Evolutionary conservation across 371 early-diverging fungal genomes (phyloP), one percentile per base, ranked within the genome.

Genomic region (Mortierella sp.): DNA sequence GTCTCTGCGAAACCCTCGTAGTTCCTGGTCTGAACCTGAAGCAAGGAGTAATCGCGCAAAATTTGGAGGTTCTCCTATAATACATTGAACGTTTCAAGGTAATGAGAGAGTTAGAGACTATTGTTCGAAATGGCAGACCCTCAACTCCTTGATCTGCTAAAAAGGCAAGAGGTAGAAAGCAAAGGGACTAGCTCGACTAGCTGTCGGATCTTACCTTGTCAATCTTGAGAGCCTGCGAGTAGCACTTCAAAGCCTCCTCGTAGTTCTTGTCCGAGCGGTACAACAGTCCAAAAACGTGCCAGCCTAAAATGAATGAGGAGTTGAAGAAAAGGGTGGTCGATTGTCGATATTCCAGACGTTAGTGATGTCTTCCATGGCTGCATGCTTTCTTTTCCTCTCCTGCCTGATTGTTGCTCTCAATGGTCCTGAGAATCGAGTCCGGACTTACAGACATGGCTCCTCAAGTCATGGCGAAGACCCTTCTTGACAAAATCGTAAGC

Each of bases 251-350:
- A 3, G 98, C 98, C 88, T 98, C 98, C 70, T 93, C 96, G 84
- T 97, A 98, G 87, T 98, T 97, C 87, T 95, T 95, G 87, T 98
- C 98, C 31, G 92, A 91, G 55, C 98, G 95, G 82, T 98, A 92
- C 79, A 98, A 87, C 53, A 99, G 89, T 46, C 99, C 99, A 82
- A 93, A 96, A 16, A 98, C 97, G 83, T 99, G 99, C 99, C 99
- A 99, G 88, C 96, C 96, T 97, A 44, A 71, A 34, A 16, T 37
- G 13, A 73, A 19, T 61, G 16, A 64, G 9, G 40, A 44, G 14
- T 31, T 6, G 43, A 16, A 19, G 31, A 64, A 19, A 37, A 37
- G 19, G 64, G 37, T 64, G 64, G 40, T 3, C 64, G 64, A 64
- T 37, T 64, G 37, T 64, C 40, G 37, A 40, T 64, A 37, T 37